A percentile compares a stretch with the other conserved stretches of the same genome.
phyloP scores from a whole-genome alignment of 2,329 filamentous ascomycete species.

The Aspergillus fumigatus region DNA sequence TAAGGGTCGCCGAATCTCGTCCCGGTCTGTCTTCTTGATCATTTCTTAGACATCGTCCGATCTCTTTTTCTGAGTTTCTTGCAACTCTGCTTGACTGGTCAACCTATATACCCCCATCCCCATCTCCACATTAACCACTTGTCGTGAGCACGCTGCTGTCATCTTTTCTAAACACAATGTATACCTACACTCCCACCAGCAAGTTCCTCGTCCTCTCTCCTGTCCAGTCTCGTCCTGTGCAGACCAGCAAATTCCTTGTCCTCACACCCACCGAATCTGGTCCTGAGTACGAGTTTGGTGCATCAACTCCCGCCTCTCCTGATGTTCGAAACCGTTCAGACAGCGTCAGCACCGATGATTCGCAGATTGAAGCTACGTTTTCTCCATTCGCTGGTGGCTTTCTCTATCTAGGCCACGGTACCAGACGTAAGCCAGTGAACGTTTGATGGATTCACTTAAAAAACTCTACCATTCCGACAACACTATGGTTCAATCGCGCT shows the following conservation, averaged over 20 bases:
- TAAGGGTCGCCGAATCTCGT: constrained; percentile 18
- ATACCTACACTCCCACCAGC: constrained; percentile 24
- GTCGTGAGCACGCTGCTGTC: neutral
- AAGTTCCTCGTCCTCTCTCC: constrained; percentile 30
- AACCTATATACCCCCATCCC: neutral
- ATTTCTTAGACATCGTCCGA: constrained; percentile 1
- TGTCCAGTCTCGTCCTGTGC: neutral
- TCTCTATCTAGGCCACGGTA: constrained; percentile 25
- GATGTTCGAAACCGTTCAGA: constrained; percentile 21
- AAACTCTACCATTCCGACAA: neutral
- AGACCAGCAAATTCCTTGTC: neutral
- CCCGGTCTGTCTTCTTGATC: constrained; percentile 4
- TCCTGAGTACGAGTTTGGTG: constrained; percentile 19
- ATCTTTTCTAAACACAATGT: constrained; percentile 20
- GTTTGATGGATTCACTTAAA: neutral
- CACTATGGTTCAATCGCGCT: constrained; percentile 12
- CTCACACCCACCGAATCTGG: constrained; percentile 28
- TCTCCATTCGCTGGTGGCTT: constrained; percentile 20
- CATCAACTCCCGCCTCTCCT: constrained; percentile 11
- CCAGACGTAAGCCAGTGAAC: constrained; percentile 4
- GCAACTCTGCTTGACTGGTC: constrained; percentile 2
- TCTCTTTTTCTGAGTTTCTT: neutral
- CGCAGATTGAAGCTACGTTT: constrained; percentile 1
- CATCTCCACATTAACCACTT: constrained; percentile 3
- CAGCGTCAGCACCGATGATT: constrained; percentile 16